A percentile compares a stretch with the other conserved stretches of the same genome.
Evolutionary conservation across 192 early-diverging fungal species (phyloP).

Genomic region (Podila epigama): DNA sequence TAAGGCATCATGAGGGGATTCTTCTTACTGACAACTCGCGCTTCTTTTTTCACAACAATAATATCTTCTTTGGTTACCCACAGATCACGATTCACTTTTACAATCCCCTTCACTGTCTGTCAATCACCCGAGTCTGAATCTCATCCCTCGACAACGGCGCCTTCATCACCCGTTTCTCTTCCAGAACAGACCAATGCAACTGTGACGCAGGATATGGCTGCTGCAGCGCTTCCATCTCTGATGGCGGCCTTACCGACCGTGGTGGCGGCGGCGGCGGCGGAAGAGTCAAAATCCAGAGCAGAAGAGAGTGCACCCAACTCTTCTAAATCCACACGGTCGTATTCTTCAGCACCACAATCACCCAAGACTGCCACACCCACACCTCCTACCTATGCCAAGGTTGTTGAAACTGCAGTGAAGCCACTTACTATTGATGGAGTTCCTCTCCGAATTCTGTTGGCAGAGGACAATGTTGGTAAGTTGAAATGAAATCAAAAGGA

Average conservation of each 20-base stretch:
- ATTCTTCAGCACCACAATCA: not conserved
- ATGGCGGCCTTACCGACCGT: not conserved
- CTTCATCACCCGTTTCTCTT: slow-evolving; percentile 19
- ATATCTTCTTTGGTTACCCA: not conserved
- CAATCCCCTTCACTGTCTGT: slow-evolving; percentile 44
- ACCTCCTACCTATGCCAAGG: slow-evolving; percentile 43
- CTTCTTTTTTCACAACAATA: not conserved
- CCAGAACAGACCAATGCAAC: not conserved
- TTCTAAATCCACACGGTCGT: no score
- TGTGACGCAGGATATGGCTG: not conserved
- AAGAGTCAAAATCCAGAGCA: not conserved
- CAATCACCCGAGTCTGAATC: slow-evolving; percentile 36
- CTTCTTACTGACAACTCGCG: not conserved
- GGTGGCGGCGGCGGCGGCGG: no score
- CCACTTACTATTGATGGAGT: slow-evolving; percentile 21
- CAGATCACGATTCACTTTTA: slow-evolving; percentile 43
- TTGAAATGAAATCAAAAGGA: not conserved
- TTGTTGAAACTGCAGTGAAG: slow-evolving; percentile 28
- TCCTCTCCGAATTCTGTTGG: slow-evolving; percentile 38
- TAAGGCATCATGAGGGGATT: no score
- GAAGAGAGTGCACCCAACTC: not conserved
- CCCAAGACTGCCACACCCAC: slow-evolving; percentile 9
- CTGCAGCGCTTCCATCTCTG: not conserved
- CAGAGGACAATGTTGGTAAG: slow-evolving; percentile 44
- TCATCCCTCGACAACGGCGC: slow-evolving; percentile 23